Conservation (phyloP, 108 stramenopile species). For the Stephanodiscus triporus region DNA sequence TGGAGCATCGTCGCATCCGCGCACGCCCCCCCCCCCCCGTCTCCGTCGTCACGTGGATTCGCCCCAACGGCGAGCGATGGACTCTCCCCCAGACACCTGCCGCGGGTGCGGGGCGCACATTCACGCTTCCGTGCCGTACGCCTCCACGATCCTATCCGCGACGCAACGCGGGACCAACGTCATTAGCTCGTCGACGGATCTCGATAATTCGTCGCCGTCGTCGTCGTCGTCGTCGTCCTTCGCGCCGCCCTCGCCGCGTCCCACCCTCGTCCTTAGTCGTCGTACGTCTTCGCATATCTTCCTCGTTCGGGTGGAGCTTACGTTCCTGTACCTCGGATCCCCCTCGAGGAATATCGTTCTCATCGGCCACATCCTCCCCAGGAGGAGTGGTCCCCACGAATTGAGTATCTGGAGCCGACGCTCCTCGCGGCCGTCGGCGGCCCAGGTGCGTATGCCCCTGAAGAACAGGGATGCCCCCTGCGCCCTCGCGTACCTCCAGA, state of each 20-base stretch:
- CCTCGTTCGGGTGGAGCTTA: slow-evolving; percentile 78
- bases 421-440: slow-evolving; percentile 80
- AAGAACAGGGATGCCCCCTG: slow-evolving; percentile 65
- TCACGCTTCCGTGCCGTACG: slow-evolving; percentile 6
- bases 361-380: slow-evolving; percentile 71
- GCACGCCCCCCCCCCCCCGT: no score
- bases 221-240: slow-evolving; percentile 12
- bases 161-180: slow-evolving; percentile 45
- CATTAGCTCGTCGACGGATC: slow-evolving; percentile 18
- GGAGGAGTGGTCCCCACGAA: slow-evolving; percentile 65
- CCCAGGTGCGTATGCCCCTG: slow-evolving; percentile 88
- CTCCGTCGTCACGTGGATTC: background rate
- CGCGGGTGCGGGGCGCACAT: background rate
- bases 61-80: background rate
- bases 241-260: slow-evolving; percentile 12
- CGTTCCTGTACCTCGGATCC: slow-evolving; percentile 76
- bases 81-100: background rate
- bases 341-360: slow-evolving; percentile 78
- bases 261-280: slow-evolving; percentile 58
- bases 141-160: slow-evolving; percentile 27
- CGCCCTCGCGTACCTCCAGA: slow-evolving; percentile 79
- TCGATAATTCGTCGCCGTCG: no score
- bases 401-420: slow-evolving; percentile 69
- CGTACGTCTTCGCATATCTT: slow-evolving; percentile 51
- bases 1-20: no score